A percentile compares a stretch with the other conserved stretches of the same genome.
Conservation (phyloP, 2,329 filamentous ascomycete species). For the Botrytis medusae region DNA sequence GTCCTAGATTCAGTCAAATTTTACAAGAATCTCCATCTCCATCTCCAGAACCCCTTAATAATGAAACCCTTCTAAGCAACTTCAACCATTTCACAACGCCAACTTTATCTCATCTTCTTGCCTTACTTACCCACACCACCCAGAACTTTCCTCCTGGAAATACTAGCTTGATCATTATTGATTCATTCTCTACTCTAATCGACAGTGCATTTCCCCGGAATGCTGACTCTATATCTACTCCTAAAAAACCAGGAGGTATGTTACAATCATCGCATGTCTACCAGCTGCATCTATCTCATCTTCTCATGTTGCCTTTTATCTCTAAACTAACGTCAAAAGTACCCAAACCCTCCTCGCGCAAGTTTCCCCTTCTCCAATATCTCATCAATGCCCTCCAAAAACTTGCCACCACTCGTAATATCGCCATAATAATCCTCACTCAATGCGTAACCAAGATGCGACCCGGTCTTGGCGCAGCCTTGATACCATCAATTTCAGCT, state of each 20-base stretch:
- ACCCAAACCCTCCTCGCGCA: slow-evolving; percentile 41
- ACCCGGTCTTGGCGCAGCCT: slow-evolving; percentile 61
- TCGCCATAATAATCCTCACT: slow-evolving; percentile 73
- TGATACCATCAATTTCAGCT: slow-evolving; percentile 74
- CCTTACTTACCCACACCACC: slow-evolving; percentile 69
- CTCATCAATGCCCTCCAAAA: slow-evolving; percentile 72
- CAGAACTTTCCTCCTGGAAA: slow-evolving; percentile 58
- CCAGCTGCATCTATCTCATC: neutral
- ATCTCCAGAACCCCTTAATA: slow-evolving; percentile 4
- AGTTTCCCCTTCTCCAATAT: slow-evolving; percentile 48
- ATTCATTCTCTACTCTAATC: slow-evolving; percentile 74
- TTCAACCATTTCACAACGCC: slow-evolving; percentile 64
- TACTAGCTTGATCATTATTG: slow-evolving; percentile 72
- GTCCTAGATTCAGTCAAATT: slow-evolving; percentile 49
- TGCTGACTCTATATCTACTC: slow-evolving; percentile 40
- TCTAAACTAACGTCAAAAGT: slow-evolving; percentile 17
- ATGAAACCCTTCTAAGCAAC: slow-evolving; percentile 43
- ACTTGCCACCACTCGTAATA: slow-evolving; percentile 69
- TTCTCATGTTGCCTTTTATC: neutral
- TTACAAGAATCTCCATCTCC: slow-evolving; percentile 35
- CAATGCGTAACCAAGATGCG: slow-evolving; percentile 83
- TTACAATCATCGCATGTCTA: neutral
- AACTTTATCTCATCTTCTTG: slow-evolving; percentile 65
- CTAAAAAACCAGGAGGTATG: slow-evolving; percentile 34
- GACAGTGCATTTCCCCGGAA: slow-evolving; percentile 72